Evolutionary conservation across 495 filamentous ascomycete species (phyloP), one percentile per base, ranked within the genome.

Genomic region (Cudoniella acicularis): DNA sequence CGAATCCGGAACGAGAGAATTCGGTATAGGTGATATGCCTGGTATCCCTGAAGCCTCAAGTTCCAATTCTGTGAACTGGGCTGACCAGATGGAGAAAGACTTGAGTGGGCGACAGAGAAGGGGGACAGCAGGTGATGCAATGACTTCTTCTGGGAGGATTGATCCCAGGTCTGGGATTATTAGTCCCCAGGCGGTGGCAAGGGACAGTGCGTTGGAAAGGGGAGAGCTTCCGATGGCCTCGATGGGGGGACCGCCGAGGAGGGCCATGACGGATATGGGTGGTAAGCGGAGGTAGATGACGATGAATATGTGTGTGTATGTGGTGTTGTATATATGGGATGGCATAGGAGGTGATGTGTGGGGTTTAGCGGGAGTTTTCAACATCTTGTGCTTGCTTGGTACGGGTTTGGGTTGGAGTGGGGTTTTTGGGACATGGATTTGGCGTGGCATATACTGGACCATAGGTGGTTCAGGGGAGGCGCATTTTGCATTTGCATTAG

Each of bases 161-260:
- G 69, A 71, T 61, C 67, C 70, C 10, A 52, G 71, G 21, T 71
- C 67, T 18, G 71, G 71, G 6, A 60, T 69, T 10, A 59, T 72
- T 2, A 70, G 70, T 55, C 55, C 64, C 6, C 64, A 70, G 41
- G 71, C 71, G 17, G 64, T 72, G 27, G 23, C 54, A 0, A 59
- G 58, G 16, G 66, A 67, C 41, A 70, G 56, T 26, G 67, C 54
- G 4, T 17, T 58, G 11, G 64, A 59, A 20, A 61, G 61, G 40
- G 64, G 64, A 20, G 61, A 67, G 24, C n/a, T 67, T 23, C 64
- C 64, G 8, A 57, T 54, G 22, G 46, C 17, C 27, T 10, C 18
- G 8, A 20, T 10, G 6, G 40, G 0, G 2, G 17, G 36, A 0
- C 50, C 17, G 21, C 53, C 36, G 16, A 59, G 51, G 41, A 56